A percentile compares a stretch with the other conserved stretches of the same genome.
These are phyloP conservation scores for Aurantiochytrium sp. DNA, from an alignment of 108 stramenopile genomes.

Conservation along the genomic window DNA sequence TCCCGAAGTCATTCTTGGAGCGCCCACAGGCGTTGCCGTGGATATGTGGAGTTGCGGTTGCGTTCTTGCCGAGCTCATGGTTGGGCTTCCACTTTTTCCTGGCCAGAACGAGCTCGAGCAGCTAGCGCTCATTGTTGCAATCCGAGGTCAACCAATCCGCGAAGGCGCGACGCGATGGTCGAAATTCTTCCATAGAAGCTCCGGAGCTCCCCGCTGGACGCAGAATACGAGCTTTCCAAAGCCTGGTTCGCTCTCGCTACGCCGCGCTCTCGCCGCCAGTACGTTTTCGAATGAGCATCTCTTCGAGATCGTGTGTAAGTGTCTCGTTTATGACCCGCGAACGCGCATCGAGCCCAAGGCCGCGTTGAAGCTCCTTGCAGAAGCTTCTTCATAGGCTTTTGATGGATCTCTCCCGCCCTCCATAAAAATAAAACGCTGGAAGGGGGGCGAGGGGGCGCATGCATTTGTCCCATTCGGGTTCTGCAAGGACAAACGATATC, in stretches of 20 bases:
- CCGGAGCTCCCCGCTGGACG: background rate
- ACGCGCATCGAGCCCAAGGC: background rate
- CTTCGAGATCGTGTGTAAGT: background rate
- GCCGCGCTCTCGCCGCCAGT: background rate
- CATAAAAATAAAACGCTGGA: too few species aligned
- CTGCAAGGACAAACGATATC: too few species aligned
- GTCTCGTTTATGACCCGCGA: background rate
- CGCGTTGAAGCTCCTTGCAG: background rate
- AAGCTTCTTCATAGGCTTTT: too few species aligned
- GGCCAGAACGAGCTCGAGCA: conserved; percentile 91
- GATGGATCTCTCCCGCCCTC: too few species aligned
- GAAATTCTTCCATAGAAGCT: background rate
- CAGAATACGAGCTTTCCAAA: too few species aligned
- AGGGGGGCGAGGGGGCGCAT: too few species aligned
- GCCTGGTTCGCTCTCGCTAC: background rate
- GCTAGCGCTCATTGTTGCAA: conserved; percentile 79
- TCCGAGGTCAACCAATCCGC: conserved; percentile 57
- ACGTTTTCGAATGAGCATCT: background rate
- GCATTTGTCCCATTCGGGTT: too few species aligned
- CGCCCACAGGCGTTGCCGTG: conserved; percentile 85
- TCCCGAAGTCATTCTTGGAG: conserved; percentile 84
- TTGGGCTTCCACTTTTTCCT: conserved; percentile 89
- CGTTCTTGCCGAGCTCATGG: conserved; percentile 85
- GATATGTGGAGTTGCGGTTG: conserved; percentile 96
- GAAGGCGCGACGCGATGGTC: background rate